Conservation (phyloP, 2,329 filamentous ascomycete species). For the Phaeophleospora eucalypticola region DNA sequence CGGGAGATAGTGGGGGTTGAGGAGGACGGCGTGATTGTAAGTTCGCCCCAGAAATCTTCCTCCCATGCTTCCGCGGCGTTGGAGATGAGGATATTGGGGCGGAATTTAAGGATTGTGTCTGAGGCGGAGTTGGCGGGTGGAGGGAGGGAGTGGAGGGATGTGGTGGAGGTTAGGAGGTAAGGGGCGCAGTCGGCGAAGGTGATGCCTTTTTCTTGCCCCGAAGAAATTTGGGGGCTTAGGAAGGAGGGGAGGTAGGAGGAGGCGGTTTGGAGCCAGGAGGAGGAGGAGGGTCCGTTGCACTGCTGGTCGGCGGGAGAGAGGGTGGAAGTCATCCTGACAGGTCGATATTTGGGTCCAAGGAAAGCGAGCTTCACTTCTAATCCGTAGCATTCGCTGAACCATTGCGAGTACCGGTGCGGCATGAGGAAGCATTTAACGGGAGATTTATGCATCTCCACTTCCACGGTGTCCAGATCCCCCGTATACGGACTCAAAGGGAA, state of each 20-base stretch:
- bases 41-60: constrained; percentile 45
- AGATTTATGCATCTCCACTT: constrained; percentile 44
- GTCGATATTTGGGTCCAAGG: constrained; percentile 39
- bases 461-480: constrained; percentile 32
- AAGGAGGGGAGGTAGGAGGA: constrained; percentile 16
- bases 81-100: constrained; percentile 44
- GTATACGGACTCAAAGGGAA: constrained; percentile 41
- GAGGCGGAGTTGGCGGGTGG: constrained; percentile 20
- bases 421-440: constrained; percentile 42
- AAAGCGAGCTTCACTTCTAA: constrained; percentile 42
- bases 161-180: constrained; percentile 69
- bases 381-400: constrained; percentile 44
- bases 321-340: constrained; percentile 37
- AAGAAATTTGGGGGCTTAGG: constrained; percentile 5
- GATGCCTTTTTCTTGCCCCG: constrained; percentile 39
- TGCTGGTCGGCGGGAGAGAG: neutral
- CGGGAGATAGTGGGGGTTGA: too few relatives aligned
- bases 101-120: constrained; percentile 46
- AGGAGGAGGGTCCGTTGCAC: neutral
- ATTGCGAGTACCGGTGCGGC: constrained; percentile 39
- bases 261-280: constrained; percentile 32
- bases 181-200: constrained; percentile 73
- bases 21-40: constrained; percentile 31
- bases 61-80: constrained; percentile 41
- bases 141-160: constrained; percentile 53